Base-by-base conservation (phyloP, 352 stramenopile genomes). In the Phytophthora citricola region DNA sequence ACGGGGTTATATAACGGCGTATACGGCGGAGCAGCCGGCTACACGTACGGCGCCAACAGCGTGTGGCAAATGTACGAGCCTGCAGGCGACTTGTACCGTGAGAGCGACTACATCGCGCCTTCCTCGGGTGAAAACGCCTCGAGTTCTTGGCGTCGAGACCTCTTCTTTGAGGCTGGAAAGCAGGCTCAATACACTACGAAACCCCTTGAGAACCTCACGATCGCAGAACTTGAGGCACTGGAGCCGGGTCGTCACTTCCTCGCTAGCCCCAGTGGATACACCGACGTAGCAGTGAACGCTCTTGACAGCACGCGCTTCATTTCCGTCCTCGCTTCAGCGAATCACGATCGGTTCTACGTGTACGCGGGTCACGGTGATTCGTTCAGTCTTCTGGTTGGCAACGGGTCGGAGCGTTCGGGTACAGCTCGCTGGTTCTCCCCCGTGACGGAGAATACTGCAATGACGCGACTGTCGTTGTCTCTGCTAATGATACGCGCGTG, bases 351-450 rank as follows among this genome's bases (percentile, higher is more conserved):
- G 31, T 34, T 34, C 31, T 66, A 29, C 10, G 55, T 60, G 4
- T 71, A 71, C 29, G 56, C 63, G 1, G 63, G 48, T 3, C 63
- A 66, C 38, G 63, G 63, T 2, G 55, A 66, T 27, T 51, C 54
- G 20, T 71, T 48, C 22, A 48, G 43, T n/a, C 22, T 48, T 12
- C 11, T 31, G 1, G 36, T 70, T 8, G 39, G 22, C 14, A 39
- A 56, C 22, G 48, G 46, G 1, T 44, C 20, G 15, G 52, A 29
- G 22, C 64, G 64, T 36, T 26, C 22, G 6, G 58, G 58, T n/a
- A 46, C 0, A 27, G 57, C 38, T 11, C 22, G 45, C 44, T 68
- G 64, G 64, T 73, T 63, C 34, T 60, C 31, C 22, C 51, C 64
- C 64, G 64, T 24, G 57, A 72, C 38, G 64, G 64, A 5, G 14